phyloP scores from a whole-genome alignment of 2,329 filamentous ascomycete genomes.

The Phaeosphaeriaceae sp. region DNA sequence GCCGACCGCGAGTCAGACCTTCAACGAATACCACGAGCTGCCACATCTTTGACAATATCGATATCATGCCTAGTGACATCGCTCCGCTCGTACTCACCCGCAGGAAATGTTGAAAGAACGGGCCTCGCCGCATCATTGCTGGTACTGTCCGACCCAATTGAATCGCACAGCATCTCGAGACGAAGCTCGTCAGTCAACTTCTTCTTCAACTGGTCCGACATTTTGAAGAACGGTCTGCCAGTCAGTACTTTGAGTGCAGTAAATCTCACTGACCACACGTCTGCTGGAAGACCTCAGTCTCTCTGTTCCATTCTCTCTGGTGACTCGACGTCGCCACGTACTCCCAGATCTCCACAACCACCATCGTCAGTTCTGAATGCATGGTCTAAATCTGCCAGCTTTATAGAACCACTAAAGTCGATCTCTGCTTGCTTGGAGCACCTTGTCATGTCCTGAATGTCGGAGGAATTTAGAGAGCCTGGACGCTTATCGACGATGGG shows the following conservation, averaged over 20 bases:
- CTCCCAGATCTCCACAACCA: not conserved
- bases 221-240: not conserved
- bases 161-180: not conserved
- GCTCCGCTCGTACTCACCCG: not conserved
- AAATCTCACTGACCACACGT: not conserved
- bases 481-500: not conserved
- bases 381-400: not conserved
- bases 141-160: not conserved
- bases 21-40: not conserved
- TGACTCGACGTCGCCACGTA: not conserved
- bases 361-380: not conserved
- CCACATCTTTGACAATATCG: not conserved
- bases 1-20: not conserved
- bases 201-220: not conserved
- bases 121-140: not conserved
- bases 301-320: not conserved
- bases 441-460: not conserved
- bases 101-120: not conserved
- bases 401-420: not conserved
- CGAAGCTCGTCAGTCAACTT: not conserved
- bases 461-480: not conserved
- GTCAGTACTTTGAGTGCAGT: not conserved
- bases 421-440: not conserved
- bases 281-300: not conserved
- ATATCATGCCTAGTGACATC: not conserved